Percentiles rank a stretch among this genome's conserved stretches.
Evolutionary conservation across 2,329 filamentous ascomycete genomes (phyloP).

Genomic region (Colletotrichum lupini): DNA sequence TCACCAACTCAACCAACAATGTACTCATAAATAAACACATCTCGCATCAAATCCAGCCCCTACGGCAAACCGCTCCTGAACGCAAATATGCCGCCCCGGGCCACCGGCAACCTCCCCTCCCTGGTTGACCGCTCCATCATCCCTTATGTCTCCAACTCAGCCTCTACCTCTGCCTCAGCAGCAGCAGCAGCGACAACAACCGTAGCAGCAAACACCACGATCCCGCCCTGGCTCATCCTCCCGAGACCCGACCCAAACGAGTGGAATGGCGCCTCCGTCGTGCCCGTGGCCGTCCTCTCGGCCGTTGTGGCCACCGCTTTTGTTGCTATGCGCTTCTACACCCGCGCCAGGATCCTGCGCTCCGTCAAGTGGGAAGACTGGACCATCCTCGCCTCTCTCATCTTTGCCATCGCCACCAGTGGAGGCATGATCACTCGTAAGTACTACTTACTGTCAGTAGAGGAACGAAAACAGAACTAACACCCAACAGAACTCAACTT

Average conservation of each 20-base stretch:
- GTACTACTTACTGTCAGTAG: background rate
- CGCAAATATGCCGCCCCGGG: constrained; percentile 15
- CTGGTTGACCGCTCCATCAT: constrained; percentile 8
- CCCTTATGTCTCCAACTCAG: background rate
- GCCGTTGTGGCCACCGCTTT: constrained; percentile 42
- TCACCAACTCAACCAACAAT: background rate
- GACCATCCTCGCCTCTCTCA: constrained; percentile 45
- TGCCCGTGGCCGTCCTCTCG: constrained; percentile 36
- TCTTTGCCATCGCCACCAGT: constrained; percentile 36
- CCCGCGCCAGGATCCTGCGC: constrained; percentile 46
- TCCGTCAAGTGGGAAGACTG: constrained; percentile 48
- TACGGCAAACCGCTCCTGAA: background rate
- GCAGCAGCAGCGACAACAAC: background rate
- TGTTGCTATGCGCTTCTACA: constrained; percentile 46
- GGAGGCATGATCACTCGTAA: constrained; percentile 33
- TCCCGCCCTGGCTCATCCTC: constrained; percentile 9
- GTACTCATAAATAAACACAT: constrained; percentile 1
- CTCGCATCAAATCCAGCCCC: background rate
- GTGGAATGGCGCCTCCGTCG: constrained; percentile 32
- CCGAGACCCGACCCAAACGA: constrained; percentile 23
- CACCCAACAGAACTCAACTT: constrained; percentile 29
- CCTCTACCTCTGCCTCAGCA: background rate
- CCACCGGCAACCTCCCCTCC: background rate
- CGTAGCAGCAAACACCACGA: background rate
- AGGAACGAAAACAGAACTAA: background rate